Conservation (phyloP, 495 filamentous ascomycete genomes). For the Podospora tetraspora region DNA sequence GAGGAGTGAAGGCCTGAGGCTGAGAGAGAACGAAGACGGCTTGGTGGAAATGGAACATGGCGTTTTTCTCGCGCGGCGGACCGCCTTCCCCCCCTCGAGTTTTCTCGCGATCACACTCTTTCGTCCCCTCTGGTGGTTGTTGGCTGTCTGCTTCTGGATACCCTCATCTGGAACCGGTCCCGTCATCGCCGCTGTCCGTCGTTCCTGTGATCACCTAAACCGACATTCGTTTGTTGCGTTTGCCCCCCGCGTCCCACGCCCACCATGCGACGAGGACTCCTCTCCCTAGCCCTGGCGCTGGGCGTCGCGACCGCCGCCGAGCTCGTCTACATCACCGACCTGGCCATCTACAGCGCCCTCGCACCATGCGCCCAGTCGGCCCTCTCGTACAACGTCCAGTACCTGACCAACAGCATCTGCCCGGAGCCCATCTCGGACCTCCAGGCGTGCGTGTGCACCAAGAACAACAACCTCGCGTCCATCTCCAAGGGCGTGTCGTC, state of each 20-base stretch:
- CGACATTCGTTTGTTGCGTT: conserved; percentile 5
- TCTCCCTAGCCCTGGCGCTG: conserved; percentile 11
- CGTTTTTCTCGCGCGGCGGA: background rate
- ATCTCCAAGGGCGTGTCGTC: conserved; percentile 34
- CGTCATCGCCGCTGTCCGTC: conserved; percentile 11
- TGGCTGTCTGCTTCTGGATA: background rate
- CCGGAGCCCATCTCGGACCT: conserved; percentile 37
- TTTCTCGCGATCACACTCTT: conserved; percentile 2
- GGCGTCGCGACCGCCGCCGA: conserved; percentile 10
- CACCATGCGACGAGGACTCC: conserved; percentile 18
- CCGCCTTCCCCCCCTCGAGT: background rate
- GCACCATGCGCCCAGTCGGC: conserved; percentile 44
- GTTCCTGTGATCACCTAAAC: conserved; percentile 6
- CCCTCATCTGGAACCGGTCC: background rate
- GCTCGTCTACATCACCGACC: conserved; percentile 42
- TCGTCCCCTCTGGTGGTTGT: conserved; percentile 4
- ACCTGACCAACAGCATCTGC: conserved; percentile 37
- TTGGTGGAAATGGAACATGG: background rate
- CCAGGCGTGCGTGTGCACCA: conserved; percentile 46
- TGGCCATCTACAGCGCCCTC: conserved; percentile 36
- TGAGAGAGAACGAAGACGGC: background rate
- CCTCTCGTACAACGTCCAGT: conserved; percentile 37
- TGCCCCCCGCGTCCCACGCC: background rate
- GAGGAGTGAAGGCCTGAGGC: background rate
- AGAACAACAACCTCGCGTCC: conserved; percentile 41